These are phyloP conservation scores for Staphylotrichum tortipilum DNA, from an alignment of 495 filamentous ascomycete species.

Conservation along the genomic window DNA sequence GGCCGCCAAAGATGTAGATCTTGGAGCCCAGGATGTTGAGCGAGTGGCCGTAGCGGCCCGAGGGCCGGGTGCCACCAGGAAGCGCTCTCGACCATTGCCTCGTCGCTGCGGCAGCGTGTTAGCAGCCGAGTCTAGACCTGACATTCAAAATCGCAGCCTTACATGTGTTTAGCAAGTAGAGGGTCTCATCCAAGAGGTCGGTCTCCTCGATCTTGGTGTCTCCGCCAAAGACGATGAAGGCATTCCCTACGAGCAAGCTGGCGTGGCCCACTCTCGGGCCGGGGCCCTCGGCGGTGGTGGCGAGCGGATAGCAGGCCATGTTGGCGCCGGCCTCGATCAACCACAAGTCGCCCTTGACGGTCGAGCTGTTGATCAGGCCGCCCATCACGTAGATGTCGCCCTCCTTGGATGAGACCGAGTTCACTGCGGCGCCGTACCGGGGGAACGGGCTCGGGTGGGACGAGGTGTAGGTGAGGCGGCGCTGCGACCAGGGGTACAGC, in stretches of 20 bases:
- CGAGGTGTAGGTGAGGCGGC: slow-evolving; percentile 74
- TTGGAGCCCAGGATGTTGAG: slow-evolving; percentile 93
- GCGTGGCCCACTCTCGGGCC: slow-evolving; percentile 94
- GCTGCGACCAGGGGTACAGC: slow-evolving; percentile 94
- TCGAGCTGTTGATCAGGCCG: slow-evolving; percentile 84
- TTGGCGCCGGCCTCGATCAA: slow-evolving; percentile 88
- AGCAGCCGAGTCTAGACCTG: slow-evolving; percentile 10
- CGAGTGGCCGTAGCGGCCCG: slow-evolving; percentile 92
- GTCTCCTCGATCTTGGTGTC: slow-evolving; percentile 94
- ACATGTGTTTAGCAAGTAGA: slow-evolving; percentile 98
- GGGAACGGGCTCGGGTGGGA: slow-evolving; percentile 85
- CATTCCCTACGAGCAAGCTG: slow-evolving; percentile 91
- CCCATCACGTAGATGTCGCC: slow-evolving; percentile 98
- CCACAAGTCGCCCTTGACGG: slow-evolving; percentile 95
- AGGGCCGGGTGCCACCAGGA: slow-evolving; percentile 71
- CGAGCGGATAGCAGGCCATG: slow-evolving; percentile 83
- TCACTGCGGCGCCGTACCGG: slow-evolving; percentile 94
- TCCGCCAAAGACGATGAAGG: slow-evolving; percentile 97
- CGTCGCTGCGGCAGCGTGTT: slow-evolving; percentile 57
- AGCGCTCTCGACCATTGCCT: slow-evolving; percentile 95
- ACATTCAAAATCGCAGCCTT: slow-evolving; percentile 27
- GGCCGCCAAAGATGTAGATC: slow-evolving; percentile 94
- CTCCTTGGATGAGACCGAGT: slow-evolving; percentile 85
- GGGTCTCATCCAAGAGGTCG: slow-evolving; percentile 84
- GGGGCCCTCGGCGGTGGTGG: slow-evolving; percentile 86